Conservation (phyloP, 2,329 filamentous ascomycete species). For the Colletotrichum sp. region DNA sequence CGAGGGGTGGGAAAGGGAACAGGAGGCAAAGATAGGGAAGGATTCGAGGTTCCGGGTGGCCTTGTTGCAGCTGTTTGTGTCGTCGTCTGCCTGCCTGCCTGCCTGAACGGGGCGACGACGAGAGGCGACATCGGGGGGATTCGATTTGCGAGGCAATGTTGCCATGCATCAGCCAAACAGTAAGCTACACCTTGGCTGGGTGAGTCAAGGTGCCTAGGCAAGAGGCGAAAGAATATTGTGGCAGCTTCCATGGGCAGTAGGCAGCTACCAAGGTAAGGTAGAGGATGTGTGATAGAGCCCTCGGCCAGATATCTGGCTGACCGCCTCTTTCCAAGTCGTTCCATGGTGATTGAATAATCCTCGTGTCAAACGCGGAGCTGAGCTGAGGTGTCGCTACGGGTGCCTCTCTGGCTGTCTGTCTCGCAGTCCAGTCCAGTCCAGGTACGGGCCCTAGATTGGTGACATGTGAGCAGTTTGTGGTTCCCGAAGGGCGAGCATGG, state of each 20-base stretch:
- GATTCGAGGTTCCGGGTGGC: not conserved
- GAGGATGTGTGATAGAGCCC: not conserved
- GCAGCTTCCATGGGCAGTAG: slow-evolving; percentile 2
- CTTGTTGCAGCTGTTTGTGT: not conserved
- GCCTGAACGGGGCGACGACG: not conserved
- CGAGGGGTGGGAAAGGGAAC: not conserved
- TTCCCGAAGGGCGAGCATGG: not conserved
- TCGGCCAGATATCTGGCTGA: not conserved
- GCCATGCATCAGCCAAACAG: not conserved
- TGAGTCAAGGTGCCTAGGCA: not conserved
- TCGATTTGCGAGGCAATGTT: not conserved
- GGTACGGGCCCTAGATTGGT: not conserved
- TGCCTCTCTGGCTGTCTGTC: not conserved
- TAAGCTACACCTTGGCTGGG: not conserved
- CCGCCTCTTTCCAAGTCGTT: slow-evolving; percentile 13
- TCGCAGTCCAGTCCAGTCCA: not conserved
- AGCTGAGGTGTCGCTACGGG: slow-evolving; percentile 11
- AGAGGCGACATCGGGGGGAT: slow-evolving; percentile 7
- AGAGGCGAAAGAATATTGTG: not conserved
- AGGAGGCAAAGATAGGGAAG: not conserved
- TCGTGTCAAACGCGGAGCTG: not conserved
- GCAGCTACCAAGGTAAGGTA: not conserved
- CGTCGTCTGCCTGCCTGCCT: not conserved
- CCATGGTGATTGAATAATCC: not conserved
- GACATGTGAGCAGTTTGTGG: slow-evolving; percentile 20